phyloP scores from a whole-genome alignment of 2,329 filamentous ascomycete genomes.

The Phialocephala subalpina region DNA sequence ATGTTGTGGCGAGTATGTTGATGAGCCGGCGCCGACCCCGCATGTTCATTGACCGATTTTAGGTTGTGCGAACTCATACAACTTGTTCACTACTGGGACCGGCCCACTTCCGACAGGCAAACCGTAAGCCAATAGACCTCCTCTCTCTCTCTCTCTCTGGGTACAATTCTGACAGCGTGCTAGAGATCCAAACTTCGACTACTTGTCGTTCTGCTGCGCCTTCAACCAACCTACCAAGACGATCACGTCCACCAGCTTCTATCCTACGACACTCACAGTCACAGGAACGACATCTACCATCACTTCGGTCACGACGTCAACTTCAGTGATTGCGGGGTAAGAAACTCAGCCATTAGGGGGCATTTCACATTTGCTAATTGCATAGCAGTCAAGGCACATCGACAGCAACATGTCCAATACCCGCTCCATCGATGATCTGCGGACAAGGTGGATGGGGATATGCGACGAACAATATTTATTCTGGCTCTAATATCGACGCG shows the following conservation, averaged over 20 bases:
- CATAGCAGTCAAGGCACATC: background rate
- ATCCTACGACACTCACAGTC: constrained; percentile 2
- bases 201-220: constrained; percentile 27
- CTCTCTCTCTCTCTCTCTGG: too few species aligned
- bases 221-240: constrained; percentile 26
- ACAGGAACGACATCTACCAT: constrained; percentile 13
- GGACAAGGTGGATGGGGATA: constrained; percentile 30
- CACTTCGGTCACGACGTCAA: constrained; percentile 6
- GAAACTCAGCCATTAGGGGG: background rate
- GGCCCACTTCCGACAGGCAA: constrained; percentile 12
- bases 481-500: constrained; percentile 18
- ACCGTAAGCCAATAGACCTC: constrained; percentile 16
- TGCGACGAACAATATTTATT: constrained; percentile 31
- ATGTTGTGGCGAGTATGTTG: constrained; percentile 3
- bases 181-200: constrained; percentile 24
- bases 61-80: constrained; percentile 17
- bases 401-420: constrained; percentile 26
- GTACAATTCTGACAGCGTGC: background rate
- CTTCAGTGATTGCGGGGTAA: background rate
- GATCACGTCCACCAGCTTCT: constrained; percentile 15
- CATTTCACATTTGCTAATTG: background rate
- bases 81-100: constrained; percentile 11
- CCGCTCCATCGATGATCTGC: constrained; percentile 20
- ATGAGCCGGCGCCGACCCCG: background rate
- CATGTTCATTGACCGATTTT: background rate